Evolutionary conservation across 1,139 yeast species (phyloP), one percentile per base, ranked within the genome.

Genomic region (Arxiozyma slooffiae): DNA sequence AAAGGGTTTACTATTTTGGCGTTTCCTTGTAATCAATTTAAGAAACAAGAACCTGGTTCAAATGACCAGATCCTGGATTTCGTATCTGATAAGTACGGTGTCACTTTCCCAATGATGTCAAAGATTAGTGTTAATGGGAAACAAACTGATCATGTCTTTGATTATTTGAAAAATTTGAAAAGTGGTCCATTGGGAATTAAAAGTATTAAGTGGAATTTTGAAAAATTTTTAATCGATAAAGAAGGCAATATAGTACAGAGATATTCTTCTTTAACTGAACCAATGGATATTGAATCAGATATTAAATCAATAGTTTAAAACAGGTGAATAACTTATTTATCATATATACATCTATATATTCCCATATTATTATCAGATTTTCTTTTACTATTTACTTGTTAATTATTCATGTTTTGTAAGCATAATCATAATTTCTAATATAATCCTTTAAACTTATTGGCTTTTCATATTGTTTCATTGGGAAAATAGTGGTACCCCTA

Each of bases 11-110:
- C 75, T 47, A 76, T 90, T 49, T 65, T 90, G 45, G 97, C 94
- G 0, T 89, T 89, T 78, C 97, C 97, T 52, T 80, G 87, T 64
- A 81, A 82, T 65, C 97, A 89, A 67, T 89, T 90, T 63, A 85
- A 83, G 20, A 77, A 76, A 58, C 95, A 89, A 69, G 95, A 88
- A 62, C 94, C 95, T 4, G 79, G 78, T 2, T 65, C 77, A 7
- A 80, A 78, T 41, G 75, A 72, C 44, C 78, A 81, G 55, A 81
- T 86, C 50, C 78, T 76, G 9, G 62, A 68, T 42, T 77, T 76
- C 61, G 82, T 89, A 58, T 72, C 78, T 46, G 55, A 69, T 47
- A 77, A 76, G 58, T 88, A 74, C 64, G 82, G 84, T 9, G 94
- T 86, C 41, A 73, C 83, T n/a, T 69, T 68, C 58, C 70, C 68